Percentiles rank a stretch among this genome's conserved stretches.
Evolutionary conservation across 371 early-diverging fungal species (phyloP).

Genomic region (Mortierella sp.): DNA sequence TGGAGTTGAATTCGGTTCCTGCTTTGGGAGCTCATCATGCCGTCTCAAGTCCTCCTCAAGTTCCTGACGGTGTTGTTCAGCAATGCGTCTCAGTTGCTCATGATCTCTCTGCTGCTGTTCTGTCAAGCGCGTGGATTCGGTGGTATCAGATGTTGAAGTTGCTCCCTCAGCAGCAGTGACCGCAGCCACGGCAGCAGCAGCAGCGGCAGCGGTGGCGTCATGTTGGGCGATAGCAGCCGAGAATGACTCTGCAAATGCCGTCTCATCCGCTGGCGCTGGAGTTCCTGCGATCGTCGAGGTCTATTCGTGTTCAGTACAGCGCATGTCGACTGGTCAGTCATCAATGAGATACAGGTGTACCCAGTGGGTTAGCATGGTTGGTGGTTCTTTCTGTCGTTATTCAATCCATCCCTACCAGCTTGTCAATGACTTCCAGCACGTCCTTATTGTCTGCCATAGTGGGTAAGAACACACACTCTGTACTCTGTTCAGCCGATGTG

Average conservation of each 20-base stretch:
- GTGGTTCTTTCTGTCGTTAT: background rate
- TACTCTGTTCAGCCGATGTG: background rate
- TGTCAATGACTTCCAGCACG: conserved; percentile 38
- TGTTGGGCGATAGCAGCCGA: conserved; percentile 30
- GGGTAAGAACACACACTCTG: background rate
- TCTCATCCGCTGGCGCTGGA: conserved; percentile 1
- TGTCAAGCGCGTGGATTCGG: conserved; percentile 6
- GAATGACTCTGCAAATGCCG: conserved; percentile 27
- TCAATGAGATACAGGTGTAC: background rate
- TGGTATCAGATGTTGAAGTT: background rate
- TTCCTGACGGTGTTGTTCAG: conserved; percentile 29
- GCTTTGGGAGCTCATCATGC: conserved; percentile 4
- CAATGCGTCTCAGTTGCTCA: conserved; percentile 37
- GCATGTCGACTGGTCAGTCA: background rate
- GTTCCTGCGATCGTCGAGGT: conserved; percentile 6
- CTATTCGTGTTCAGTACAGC: background rate
- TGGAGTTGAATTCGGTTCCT: background rate
- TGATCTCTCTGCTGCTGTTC: conserved; percentile 13
- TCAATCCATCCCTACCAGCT: conserved; percentile 20
- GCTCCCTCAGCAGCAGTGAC: background rate
- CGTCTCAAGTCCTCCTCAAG: conserved; percentile 8
- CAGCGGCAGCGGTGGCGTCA: conserved; percentile 2
- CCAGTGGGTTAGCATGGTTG: too few species aligned
- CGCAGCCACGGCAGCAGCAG: conserved; percentile 13
- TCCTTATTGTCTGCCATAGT: conserved; percentile 26